phyloP scores from a whole-genome alignment of 495 filamentous ascomycete genomes.

The Penicillium paxilli region DNA sequence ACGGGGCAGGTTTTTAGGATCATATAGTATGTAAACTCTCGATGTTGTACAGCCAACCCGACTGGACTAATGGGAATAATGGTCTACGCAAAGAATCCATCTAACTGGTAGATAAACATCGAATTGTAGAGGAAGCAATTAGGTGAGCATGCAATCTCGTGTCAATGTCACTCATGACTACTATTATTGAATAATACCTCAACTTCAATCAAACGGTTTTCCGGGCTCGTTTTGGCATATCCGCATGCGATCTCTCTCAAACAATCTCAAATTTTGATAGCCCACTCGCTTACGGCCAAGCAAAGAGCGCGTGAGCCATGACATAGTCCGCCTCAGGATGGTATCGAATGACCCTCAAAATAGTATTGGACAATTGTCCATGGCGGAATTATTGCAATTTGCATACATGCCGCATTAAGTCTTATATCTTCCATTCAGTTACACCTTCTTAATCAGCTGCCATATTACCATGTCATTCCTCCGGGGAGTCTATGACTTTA shows the following conservation, averaged over 20 bases:
- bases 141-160: neutral
- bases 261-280: neutral
- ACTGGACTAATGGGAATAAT: neutral
- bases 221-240: neutral
- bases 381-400: neutral
- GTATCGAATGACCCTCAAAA: neutral
- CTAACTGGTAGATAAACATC: neutral
- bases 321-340: neutral
- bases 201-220: no score
- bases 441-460: conserved; percentile 16
- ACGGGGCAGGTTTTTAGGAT: conserved; percentile 6
- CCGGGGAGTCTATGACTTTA: neutral
- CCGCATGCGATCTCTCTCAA: neutral
- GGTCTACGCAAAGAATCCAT: neutral
- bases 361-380: neutral
- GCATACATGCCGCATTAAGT: neutral
- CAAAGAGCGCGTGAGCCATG: neutral
- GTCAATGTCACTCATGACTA: no score
- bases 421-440: conserved; percentile 5
- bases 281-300: neutral
- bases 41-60: neutral
- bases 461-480: neutral
- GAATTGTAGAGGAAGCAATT: neutral
- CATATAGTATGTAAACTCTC: neutral
- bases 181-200: no score